Base-by-base conservation (phyloP, 2,329 filamentous ascomycete genomes). In the Botrytis hyacinthi region DNA sequence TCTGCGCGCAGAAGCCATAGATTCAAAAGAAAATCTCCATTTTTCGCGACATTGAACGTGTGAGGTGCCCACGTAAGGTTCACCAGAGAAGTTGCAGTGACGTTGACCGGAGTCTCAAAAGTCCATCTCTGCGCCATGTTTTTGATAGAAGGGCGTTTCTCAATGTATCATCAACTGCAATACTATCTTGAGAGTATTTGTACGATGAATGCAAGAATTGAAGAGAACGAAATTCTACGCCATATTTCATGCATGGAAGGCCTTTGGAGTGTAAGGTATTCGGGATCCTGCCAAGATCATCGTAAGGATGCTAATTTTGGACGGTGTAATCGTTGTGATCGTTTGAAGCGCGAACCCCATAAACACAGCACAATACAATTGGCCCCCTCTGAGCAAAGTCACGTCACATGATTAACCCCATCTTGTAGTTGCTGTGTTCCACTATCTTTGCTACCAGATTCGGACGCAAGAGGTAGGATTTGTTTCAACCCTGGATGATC, bases 1-100 rank as follows among this genome's bases (percentile, higher is more conserved):
- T 70, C 67, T 2, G 14, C n/a, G 51, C 67, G 51, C 40, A 70
- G 32, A 40, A 61, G 51, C 67, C 67, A 70, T n/a, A 70, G n/a
- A n/a, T 61, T 70, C 12, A 70, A 16, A 32, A 44, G 22, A 18
- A 70, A 70, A 18, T 70, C 44, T 46, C 67, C 67, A 46, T 70
- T 46, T 16, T 70, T 26, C 20, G 20, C 40, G 32, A 54, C 12
- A n/a, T 46, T 60, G n/a, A 70, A 44, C 4, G 54, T 70, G 18
- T 26, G 51, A 18, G 67, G 54, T 46, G 12, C 26, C 40, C 54
- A 70, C 6, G 67, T 70, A 7, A 70, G 22, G 26, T 70, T 70
- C 2, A 70, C 54, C 8, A 40, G 20, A 35, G 40, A 59, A 10
- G 8, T 29, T 46, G 67, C 67, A 59, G 22, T 40, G 16, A 70